Evolutionary conservation across 129 eudicot species (phyloP), one percentile per base, ranked within the genome.

Genomic region (Kitagawia praeruptora): DNA sequence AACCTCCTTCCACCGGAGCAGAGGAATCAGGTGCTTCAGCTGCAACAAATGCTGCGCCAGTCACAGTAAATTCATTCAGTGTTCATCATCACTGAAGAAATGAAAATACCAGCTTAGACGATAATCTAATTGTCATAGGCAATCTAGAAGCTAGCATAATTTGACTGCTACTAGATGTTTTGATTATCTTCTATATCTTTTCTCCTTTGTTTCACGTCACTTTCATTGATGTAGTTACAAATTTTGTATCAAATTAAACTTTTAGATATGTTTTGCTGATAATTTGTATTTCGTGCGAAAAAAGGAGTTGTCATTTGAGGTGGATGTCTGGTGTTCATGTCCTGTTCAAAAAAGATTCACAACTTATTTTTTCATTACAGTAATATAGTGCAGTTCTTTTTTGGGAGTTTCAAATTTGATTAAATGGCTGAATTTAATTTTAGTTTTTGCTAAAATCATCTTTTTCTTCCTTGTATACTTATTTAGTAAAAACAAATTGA

Each of bases 11-110:
- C 97, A 16, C 89, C 92, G 0, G 98, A 93, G 15, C 98, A 93
- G 75, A 89, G 97, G 87, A 91, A 82, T 81, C 97, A 91, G 87
- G 89, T 93, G 51, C 90, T 91, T 81, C 96, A 93, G 87, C 86
- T 93, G 77, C 98, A 91, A 87, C 97, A 91, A 87, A 91, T 91
- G 90, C 79, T 93, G 77, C 97, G 97, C 73, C 91, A 53, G 27
- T 80, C 44, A 3, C 77, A 75, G 77, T 38, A 39, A 38, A 16
- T 34, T 45, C 47, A 0, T 80, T 54, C n/a, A 6, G 42, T 31
- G 18, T 67, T 5, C 10, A 14, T 51, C 4, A 47, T 80, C 13
- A 34, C 21, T 53, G n/a, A 15, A 45, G 70, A 74, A 74, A 10
- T 75, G 66, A 51, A 58, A 77, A 54, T n/a, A 18, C 54, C 72